Conservation (phyloP, 257 asterid genomes). For the Capsicum chinense region DNA sequence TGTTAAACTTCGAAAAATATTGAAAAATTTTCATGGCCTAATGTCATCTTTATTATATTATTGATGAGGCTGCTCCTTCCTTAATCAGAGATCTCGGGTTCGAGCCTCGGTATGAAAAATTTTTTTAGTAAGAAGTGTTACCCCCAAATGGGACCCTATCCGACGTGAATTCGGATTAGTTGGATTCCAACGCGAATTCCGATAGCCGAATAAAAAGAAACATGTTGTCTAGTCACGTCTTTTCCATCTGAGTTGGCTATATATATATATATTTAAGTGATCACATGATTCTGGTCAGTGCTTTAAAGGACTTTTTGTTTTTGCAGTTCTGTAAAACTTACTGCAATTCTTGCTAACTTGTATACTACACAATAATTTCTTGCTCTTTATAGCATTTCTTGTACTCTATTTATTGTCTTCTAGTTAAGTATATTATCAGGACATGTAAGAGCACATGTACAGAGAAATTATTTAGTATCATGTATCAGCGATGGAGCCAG, state of each 20-base stretch:
- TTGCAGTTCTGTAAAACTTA: conserved; percentile 16
- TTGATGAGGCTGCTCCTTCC: too few relatives aligned
- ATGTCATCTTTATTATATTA: too few relatives aligned
- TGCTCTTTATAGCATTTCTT: not conserved
- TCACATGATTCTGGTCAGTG: conserved; percentile 25
- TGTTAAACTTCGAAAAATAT: too few relatives aligned
- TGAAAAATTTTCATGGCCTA: too few relatives aligned
- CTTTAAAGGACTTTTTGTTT: not conserved
- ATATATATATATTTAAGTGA: not conserved
- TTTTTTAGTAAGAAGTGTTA: too few relatives aligned
- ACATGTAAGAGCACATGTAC: conserved; percentile 16
- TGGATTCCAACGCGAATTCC: too few relatives aligned
- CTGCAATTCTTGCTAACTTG: conserved; percentile 25
- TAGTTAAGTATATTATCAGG: not conserved
- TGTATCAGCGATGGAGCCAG: too few relatives aligned
- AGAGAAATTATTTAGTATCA: not conserved
- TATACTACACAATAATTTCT: not conserved
- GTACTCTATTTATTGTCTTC: not conserved
- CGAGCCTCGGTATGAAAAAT: too few relatives aligned
- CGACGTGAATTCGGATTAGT: too few relatives aligned
- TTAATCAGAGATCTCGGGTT: too few relatives aligned
- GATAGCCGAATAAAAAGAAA: too few relatives aligned
- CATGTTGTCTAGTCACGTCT: conserved; percentile 19
- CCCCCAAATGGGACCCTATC: too few relatives aligned
- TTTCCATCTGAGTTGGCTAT: not conserved